Evolutionary conservation across 495 filamentous ascomycete species (phyloP), one percentile per base, ranked within the genome.

Genomic region (Lasiosphaeria ovina): DNA sequence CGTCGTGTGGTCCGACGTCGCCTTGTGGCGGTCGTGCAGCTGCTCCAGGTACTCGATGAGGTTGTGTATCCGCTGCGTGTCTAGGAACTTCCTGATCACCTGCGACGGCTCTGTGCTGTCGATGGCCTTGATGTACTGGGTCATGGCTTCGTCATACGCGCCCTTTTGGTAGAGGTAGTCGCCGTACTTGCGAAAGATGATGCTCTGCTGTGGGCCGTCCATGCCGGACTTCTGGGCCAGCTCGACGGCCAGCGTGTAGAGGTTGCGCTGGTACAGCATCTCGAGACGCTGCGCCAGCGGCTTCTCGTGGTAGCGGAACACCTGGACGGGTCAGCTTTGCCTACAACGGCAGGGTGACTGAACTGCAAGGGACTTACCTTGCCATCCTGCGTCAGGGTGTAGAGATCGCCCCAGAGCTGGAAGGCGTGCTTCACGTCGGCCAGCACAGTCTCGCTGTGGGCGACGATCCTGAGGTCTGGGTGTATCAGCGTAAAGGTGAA

Each of bases 1-100:
- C 0, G 93, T 98, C 1, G 94, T 98, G 68, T 98, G 94, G 62
- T 98, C 94, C n/a, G 90, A 88, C 2, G 92, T 96, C 6, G 94
- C 94, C 66, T 85, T 90, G 70, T 93, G 89, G 67, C 96, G 92
- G 57, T 97, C 92, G 71, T 98, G 94, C 33, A 98, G 76, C 72
- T 97, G 92, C 77, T 98, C 94, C 9, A 98, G 83, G 68, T 98
- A 98, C 72, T 97, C 92, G 64, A 98, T 98, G 14, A 98, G 78
- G 67, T 98, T 97, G 62, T 96, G 91, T 72, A 98, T 97, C 65
- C 92, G 82, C 76, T 98, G 93, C 0, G 93, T 97, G 64, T 98
- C 94, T 32, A 98, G 80, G 64, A 93, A 97, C 87, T 96, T 96
- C 60, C 92, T 82, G 74, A 97, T 96, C 31, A 97, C 90, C 69